Conservation (phyloP, 306 rosid species). For the Prunus fruticosa region DNA sequence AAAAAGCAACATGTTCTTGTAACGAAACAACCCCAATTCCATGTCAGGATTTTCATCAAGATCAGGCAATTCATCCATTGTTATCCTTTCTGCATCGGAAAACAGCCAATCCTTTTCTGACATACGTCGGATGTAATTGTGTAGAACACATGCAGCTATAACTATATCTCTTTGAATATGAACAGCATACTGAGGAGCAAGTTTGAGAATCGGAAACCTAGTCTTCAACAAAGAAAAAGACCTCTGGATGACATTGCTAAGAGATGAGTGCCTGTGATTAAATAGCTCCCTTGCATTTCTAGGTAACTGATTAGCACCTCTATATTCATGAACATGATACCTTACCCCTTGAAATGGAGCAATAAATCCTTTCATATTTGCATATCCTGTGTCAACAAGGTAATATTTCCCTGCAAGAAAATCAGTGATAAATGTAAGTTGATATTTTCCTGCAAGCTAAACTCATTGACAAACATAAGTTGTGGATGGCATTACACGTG, state of each 20-base stretch:
- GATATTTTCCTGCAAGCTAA: constrained; percentile 27
- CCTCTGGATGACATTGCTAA: constrained; percentile 58
- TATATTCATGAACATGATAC: constrained; percentile 50
- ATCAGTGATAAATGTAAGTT: no score
- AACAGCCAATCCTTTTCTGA: constrained; percentile 73
- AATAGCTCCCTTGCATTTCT: constrained; percentile 70
- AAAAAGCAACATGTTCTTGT: constrained; percentile 55
- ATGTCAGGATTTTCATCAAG: constrained; percentile 54
- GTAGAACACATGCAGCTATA: constrained; percentile 80
- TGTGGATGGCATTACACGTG: neutral
- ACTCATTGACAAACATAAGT: neutral
- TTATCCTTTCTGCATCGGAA: constrained; percentile 35
- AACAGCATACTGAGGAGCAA: constrained; percentile 82
- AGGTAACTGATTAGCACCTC: constrained; percentile 77
- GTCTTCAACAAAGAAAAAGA: constrained; percentile 71
- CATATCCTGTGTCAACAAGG: constrained; percentile 69
- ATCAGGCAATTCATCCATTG: constrained; percentile 45
- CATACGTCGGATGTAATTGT: constrained; percentile 62
- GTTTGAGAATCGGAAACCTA: constrained; percentile 75
- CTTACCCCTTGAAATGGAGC: constrained; percentile 71
- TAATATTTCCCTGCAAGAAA: constrained; percentile 48
- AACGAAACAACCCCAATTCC: constrained; percentile 43
- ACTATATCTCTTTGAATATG: constrained; percentile 74
- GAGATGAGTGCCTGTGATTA: constrained; percentile 74
- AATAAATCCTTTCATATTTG: constrained; percentile 63